Evolutionary conservation across 805 yeast genomes (phyloP).

Genomic region (Yarrowia sp.): DNA sequence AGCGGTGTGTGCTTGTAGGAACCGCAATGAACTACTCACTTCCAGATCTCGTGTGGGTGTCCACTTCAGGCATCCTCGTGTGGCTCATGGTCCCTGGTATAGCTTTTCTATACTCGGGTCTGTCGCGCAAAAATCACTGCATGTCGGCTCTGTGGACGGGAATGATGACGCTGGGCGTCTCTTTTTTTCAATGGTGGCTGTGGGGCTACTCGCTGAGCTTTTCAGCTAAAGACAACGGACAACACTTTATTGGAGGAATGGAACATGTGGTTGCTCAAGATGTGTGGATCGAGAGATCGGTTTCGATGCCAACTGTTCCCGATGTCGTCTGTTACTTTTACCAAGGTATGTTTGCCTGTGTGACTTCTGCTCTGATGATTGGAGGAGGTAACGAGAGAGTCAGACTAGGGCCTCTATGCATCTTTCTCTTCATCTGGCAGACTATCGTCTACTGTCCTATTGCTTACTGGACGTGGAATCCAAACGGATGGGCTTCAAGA

Average conservation of each 20-base stretch:
- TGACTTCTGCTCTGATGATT: constrained; percentile 87
- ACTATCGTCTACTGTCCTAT: constrained; percentile 93
- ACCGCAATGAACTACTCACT: not conserved
- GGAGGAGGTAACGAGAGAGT: constrained; percentile 99
- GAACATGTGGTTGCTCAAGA: constrained; percentile 81
- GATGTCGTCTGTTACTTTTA: constrained; percentile 85
- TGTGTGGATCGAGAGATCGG: constrained; percentile 43
- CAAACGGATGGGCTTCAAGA: constrained; percentile 79
- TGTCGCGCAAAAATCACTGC: constrained; percentile 96
- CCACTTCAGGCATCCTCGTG: constrained; percentile 42
- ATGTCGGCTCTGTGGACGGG: constrained; percentile 91
- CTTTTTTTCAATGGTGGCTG: constrained; percentile 94
- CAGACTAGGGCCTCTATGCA: constrained; percentile 94
- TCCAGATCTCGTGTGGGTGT: not conserved
- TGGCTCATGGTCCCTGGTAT: constrained; percentile 93
- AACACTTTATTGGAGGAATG: constrained; percentile 74
- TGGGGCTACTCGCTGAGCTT: constrained; percentile 96
- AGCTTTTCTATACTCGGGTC: constrained; percentile 87
- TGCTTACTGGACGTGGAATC: constrained; percentile 99
- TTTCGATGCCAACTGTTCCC: constrained; percentile 55
- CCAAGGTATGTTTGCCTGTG: constrained; percentile 96
- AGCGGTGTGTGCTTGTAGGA: not conserved
- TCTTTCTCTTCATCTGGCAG: constrained; percentile 89
- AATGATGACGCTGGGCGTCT: constrained; percentile 78
- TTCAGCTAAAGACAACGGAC: constrained; percentile 67